Evolutionary conservation across 208 protist species (phyloP).

Genomic region (Crithidia bombi): DNA sequence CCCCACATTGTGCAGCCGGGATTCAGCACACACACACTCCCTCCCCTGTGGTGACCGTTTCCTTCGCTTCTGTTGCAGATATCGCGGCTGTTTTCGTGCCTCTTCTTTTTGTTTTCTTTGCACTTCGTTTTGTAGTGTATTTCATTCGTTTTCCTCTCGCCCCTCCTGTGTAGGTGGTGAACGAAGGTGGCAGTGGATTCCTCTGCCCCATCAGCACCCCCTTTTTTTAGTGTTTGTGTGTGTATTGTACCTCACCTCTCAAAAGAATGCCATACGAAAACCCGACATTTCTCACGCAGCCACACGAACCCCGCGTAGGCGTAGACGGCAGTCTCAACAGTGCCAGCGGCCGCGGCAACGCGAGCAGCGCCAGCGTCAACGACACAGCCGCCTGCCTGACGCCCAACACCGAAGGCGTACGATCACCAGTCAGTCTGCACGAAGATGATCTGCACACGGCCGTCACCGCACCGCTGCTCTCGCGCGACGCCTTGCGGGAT

Average conservation of each 20-base stretch:
- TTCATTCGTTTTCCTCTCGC: not conserved
- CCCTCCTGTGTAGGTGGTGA: not conserved
- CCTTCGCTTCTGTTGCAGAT: no score
- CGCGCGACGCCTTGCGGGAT: not conserved
- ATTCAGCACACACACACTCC: no score
- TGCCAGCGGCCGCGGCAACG: not conserved
- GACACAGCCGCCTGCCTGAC: not conserved
- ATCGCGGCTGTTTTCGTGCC: no score
- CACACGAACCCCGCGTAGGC: not conserved
- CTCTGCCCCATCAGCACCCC: not conserved
- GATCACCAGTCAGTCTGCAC: not conserved
- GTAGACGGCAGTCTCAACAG: no score
- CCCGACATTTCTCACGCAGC: not conserved
- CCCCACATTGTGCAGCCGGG: no score
- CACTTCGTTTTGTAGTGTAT: not conserved
- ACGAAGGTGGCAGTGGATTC: no score
- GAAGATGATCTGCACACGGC: constrained; percentile 12
- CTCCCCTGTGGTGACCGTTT: no score
- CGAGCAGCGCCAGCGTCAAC: not conserved
- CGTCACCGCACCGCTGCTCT: constrained; percentile 5
- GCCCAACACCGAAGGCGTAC: not conserved
- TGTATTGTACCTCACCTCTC: no score
- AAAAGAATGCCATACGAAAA: constrained; percentile 3
- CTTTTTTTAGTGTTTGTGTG: no score
- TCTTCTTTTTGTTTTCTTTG: constrained; percentile 10